A percentile compares a stretch with the other conserved stretches of the same genome.
These are phyloP conservation scores for Neotropicomus parvogracilis DNA, from an alignment of 1,284 basidiomycete genomes.

Conservation along the genomic window DNA sequence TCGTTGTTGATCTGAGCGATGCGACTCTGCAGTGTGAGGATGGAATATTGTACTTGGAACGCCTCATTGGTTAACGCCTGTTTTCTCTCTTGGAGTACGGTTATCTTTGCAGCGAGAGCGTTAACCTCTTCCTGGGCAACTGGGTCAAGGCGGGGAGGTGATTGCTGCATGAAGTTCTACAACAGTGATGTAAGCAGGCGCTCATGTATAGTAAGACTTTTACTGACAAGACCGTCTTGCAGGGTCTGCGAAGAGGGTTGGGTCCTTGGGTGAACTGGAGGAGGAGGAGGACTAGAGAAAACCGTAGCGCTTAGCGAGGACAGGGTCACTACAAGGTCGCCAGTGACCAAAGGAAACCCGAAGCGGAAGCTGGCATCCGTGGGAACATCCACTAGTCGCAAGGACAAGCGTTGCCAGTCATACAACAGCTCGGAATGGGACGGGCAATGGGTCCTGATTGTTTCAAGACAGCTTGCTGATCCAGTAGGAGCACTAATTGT, in stretches of 20 bases:
- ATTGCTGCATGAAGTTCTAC: slow-evolving; percentile 22
- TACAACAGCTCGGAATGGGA: no score
- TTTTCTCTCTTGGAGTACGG: slow-evolving; percentile 23
- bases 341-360: slow-evolving; percentile 11
- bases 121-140: slow-evolving; percentile 28
- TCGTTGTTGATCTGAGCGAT: slow-evolving; percentile 33
- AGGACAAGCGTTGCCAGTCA: neutral
- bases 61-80: slow-evolving; percentile 25
- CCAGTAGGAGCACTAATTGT: no score
- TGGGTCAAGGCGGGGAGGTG: slow-evolving; percentile 17
- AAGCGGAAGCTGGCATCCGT: slow-evolving; percentile 11
- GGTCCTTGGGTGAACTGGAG: neutral
- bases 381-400: neutral
- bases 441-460: no score
- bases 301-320: neutral
- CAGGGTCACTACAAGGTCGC: neutral
- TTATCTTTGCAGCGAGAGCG: slow-evolving; percentile 21
- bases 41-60: slow-evolving; percentile 28
- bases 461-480: no score
- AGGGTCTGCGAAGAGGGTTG: slow-evolving; percentile 10
- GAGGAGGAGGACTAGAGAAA: neutral
- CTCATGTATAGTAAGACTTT: slow-evolving; percentile 10
- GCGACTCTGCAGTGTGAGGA: slow-evolving; percentile 31
- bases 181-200: slow-evolving; percentile 22
- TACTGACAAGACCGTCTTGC: slow-evolving; percentile 26